Evolutionary conservation across 139 green algal species (phyloP).

Genomic region (Trebouxia sp.): DNA sequence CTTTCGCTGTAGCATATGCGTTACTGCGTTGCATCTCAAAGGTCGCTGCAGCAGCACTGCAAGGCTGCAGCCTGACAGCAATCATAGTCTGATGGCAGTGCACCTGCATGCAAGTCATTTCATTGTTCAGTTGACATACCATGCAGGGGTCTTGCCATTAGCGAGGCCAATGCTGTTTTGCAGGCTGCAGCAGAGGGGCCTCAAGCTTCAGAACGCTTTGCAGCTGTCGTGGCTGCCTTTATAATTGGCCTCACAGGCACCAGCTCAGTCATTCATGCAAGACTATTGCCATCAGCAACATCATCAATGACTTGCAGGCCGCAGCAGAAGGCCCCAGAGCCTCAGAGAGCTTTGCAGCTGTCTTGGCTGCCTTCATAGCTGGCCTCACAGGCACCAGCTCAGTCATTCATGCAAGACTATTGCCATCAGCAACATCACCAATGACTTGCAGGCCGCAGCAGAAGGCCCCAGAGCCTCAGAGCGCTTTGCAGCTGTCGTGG

Average conservation of each 20-base stretch:
- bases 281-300: background rate
- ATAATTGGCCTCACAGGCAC: constrained; percentile 61
- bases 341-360: constrained; percentile 56
- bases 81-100: background rate
- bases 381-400: constrained; percentile 58
- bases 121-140: background rate
- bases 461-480: constrained; percentile 74
- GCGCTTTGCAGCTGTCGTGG: constrained; percentile 71
- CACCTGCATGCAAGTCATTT: background rate
- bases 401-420: background rate
- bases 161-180: background rate
- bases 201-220: constrained; percentile 45
- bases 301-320: background rate
- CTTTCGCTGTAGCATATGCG: no score
- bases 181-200: no score
- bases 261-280: no score
- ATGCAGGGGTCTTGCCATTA: background rate
- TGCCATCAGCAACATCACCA: background rate
- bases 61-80: no score
- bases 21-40: no score
- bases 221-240: constrained; percentile 62
- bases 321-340: background rate
- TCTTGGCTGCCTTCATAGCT: constrained; percentile 65
- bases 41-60: no score
- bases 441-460: constrained; percentile 48